Evolutionary conservation across 2,329 filamentous ascomycete species (phyloP).

Genomic region (Elsinoe ampelina): DNA sequence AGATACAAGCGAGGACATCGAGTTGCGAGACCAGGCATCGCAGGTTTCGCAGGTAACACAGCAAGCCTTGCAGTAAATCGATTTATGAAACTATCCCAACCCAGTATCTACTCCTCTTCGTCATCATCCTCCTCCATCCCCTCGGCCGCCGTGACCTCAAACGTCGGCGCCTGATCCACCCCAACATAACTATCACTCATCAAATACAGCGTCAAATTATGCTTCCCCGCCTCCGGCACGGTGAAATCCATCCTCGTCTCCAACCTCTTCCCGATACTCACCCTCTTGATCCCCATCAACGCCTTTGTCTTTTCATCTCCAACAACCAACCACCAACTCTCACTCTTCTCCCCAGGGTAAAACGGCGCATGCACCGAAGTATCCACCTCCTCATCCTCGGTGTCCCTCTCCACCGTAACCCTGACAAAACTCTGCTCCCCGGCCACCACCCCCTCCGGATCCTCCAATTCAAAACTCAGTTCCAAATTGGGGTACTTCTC

Average conservation of each 20-base stretch:
- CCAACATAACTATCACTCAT: slow-evolving; percentile 98
- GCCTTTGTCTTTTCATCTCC: slow-evolving; percentile 84
- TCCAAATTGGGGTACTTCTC: slow-evolving; percentile 93
- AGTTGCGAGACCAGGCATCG: neutral
- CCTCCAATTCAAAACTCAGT: slow-evolving; percentile 76
- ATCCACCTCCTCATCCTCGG: slow-evolving; percentile 65
- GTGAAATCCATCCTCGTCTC: slow-evolving; percentile 79
- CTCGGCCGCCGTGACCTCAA: slow-evolving; percentile 76
- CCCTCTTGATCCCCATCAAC: slow-evolving; percentile 84
- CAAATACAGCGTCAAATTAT: slow-evolving; percentile 81
- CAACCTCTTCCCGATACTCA: slow-evolving; percentile 72
- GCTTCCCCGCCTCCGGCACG: slow-evolving; percentile 71
- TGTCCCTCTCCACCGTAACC: slow-evolving; percentile 74
- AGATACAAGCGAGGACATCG: neutral
- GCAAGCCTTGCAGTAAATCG: too few relatives aligned
- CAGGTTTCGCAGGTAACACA: neutral
- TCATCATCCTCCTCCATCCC: slow-evolving; percentile 94
- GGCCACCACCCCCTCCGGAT: slow-evolving; percentile 68
- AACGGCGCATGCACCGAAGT: slow-evolving; percentile 88
- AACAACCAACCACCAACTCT: slow-evolving; percentile 98
- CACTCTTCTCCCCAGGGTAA: slow-evolving; percentile 83
- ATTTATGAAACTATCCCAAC: neutral
- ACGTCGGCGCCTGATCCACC: slow-evolving; percentile 89
- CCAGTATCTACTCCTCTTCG: slow-evolving; percentile 47
- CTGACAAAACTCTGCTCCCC: slow-evolving; percentile 74